Conservation (phyloP, 768 basidiomycete genomes). For the Leccinum boreale region DNA sequence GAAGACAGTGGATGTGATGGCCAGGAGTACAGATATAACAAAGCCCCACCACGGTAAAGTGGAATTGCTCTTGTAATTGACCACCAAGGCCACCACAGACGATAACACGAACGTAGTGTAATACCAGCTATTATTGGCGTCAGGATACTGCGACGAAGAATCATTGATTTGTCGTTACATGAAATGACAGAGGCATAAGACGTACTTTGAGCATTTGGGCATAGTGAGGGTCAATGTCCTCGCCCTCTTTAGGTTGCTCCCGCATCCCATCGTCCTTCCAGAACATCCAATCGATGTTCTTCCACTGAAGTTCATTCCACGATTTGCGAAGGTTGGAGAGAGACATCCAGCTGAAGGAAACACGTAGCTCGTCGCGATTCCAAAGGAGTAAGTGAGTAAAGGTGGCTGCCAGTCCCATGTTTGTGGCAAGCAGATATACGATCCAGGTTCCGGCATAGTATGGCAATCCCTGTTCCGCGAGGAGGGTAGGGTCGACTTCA, state of each 20-base stretch:
- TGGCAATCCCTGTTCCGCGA: slow-evolving; percentile 38
- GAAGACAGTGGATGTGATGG: slow-evolving; percentile 48
- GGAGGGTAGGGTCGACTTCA: slow-evolving; percentile 46
- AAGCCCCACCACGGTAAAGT: slow-evolving; percentile 61
- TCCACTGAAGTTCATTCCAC: slow-evolving; percentile 23
- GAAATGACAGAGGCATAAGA: slow-evolving; percentile 7
- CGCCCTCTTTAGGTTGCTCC: slow-evolving; percentile 32
- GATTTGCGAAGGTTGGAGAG: slow-evolving; percentile 28
- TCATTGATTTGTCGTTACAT: slow-evolving; percentile 5
- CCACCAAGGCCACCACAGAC: slow-evolving; percentile 51
- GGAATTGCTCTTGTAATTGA: slow-evolving; percentile 50
- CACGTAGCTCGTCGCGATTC: slow-evolving; percentile 48
- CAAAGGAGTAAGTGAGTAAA: slow-evolving; percentile 52
- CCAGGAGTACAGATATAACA: slow-evolving; percentile 50
- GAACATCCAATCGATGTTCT: slow-evolving; percentile 39
- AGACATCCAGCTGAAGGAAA: slow-evolving; percentile 45
- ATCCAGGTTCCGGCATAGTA: slow-evolving; percentile 30
- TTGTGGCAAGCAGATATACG: slow-evolving; percentile 16
- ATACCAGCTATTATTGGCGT: slow-evolving; percentile 35
- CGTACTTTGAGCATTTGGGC: slow-evolving; percentile 44
- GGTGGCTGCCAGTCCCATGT: slow-evolving; percentile 41
- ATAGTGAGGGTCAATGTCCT: slow-evolving; percentile 52
- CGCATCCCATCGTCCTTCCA: slow-evolving; percentile 24
- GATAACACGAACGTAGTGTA: slow-evolving; percentile 19
- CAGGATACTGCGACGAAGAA: slow-evolving; percentile 28